phyloP scores from a whole-genome alignment of 2,329 filamentous ascomycete genomes.

The Colletotrichum sp. region DNA sequence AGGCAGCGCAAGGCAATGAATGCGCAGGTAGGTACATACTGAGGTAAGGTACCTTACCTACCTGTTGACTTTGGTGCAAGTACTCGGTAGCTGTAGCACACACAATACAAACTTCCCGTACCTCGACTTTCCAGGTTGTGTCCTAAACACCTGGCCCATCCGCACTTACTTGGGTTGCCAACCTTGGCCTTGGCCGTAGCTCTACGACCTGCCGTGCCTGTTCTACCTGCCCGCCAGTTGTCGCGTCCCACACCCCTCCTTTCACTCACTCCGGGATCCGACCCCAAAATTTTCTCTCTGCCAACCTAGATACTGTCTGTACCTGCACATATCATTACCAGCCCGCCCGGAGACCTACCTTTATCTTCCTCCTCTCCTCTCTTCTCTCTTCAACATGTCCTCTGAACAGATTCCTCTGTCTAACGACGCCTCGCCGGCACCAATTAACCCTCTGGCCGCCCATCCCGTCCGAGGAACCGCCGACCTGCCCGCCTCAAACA shows the following conservation, averaged over 20 bases:
- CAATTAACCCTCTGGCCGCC: conserved; percentile 35
- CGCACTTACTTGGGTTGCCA: neutral
- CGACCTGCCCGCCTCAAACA: conserved; percentile 31
- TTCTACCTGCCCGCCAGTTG: neutral
- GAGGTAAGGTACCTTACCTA: neutral
- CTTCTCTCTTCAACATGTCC: conserved; percentile 39
- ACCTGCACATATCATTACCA: conserved; percentile 22
- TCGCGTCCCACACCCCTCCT: conserved; percentile 16
- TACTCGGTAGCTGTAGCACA: conserved; percentile 10
- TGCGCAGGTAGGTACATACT: neutral
- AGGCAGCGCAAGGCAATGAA: neutral
- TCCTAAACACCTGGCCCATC: neutral
- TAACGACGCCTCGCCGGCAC: conserved; percentile 19
- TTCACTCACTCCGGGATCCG: conserved; percentile 22
- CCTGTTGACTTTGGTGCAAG: neutral
- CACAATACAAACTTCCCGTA: conserved; percentile 11
- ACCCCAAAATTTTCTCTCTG: conserved; percentile 25
- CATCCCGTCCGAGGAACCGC: conserved; percentile 27
- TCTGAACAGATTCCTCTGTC: conserved; percentile 20
- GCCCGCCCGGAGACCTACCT: conserved; percentile 25
- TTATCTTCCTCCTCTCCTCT: conserved; percentile 26
- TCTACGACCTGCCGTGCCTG: neutral
- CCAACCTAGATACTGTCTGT: neutral
- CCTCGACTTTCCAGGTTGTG: neutral
- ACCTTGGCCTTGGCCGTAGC: neutral